phyloP scores from a whole-genome alignment of 768 basidiomycete genomes.

The Candolleomyces efflorescens region DNA sequence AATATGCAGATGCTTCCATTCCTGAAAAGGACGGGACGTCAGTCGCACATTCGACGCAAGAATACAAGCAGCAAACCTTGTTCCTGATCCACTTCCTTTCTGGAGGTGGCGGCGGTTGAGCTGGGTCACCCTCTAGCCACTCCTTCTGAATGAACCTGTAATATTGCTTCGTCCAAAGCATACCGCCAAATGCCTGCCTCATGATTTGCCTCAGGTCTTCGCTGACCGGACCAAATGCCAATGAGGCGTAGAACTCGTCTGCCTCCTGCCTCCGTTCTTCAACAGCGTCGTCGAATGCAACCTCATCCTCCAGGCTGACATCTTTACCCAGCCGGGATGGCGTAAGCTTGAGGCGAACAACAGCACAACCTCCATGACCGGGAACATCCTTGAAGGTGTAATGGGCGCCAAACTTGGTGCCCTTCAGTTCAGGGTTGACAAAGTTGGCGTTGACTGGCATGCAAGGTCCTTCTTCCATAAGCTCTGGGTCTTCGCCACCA shows the following conservation, averaged over 20 bases:
- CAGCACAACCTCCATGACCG: slow-evolving; percentile 87
- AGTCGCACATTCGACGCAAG: not conserved
- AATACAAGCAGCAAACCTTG: slow-evolving; percentile 41
- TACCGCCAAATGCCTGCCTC: slow-evolving; percentile 93
- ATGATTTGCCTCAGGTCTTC: slow-evolving; percentile 95
- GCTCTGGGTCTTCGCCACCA: slow-evolving; percentile 32
- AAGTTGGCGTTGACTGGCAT: slow-evolving; percentile 54
- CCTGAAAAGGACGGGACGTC: slow-evolving; percentile 36
- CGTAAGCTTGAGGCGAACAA: slow-evolving; percentile 92
- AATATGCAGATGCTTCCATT: slow-evolving; percentile 95
- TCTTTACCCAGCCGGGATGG: slow-evolving; percentile 72
- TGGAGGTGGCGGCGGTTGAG: slow-evolving; percentile 91
- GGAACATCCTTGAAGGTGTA: slow-evolving; percentile 87
- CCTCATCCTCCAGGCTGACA: slow-evolving; percentile 80
- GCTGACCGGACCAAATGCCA: slow-evolving; percentile 73
- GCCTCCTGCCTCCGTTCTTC: slow-evolving; percentile 92
- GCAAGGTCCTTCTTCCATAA: slow-evolving; percentile 50
- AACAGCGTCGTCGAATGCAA: slow-evolving; percentile 79
- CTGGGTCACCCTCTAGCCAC: slow-evolving; percentile 94
- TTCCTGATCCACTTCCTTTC: slow-evolving; percentile 85
- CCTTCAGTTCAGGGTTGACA: slow-evolving; percentile 81
- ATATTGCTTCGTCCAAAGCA: slow-evolving; percentile 99
- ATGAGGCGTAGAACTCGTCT: slow-evolving; percentile 90
- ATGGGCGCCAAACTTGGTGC: slow-evolving; percentile 93
- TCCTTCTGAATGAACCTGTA: slow-evolving; percentile 96